These are phyloP conservation scores for Saccharum hybrid DNA, from an alignment of 202 grass and related monocot genomes.

Conservation along the genomic window DNA sequence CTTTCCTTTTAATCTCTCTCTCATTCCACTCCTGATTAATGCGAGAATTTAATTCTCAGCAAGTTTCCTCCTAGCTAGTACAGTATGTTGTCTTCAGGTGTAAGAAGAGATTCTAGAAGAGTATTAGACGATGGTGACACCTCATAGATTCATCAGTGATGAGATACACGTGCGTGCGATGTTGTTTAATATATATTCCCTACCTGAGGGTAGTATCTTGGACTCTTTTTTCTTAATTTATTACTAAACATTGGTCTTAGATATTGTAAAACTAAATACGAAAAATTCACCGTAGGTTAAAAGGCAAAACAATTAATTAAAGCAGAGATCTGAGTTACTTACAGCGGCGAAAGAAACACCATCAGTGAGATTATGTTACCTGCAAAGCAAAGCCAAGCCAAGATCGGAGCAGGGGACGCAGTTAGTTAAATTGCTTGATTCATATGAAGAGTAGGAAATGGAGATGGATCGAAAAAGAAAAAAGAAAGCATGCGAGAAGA, in stretches of 20 bases:
- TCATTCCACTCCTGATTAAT: background rate
- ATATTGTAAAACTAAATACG: background rate
- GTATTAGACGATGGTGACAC: conserved; percentile 37
- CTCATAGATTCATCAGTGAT: background rate
- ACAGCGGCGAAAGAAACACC: conserved; percentile 93
- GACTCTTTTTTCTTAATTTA: background rate
- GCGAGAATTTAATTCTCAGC: background rate
- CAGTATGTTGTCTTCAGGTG: conserved; percentile 53
- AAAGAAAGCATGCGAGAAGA: background rate
- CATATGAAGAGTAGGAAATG: background rate
- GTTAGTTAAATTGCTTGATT: background rate
- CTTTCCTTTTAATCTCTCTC: background rate
- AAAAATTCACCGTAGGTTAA: background rate
- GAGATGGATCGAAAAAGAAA: background rate
- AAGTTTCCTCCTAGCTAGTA: conserved; percentile 5
- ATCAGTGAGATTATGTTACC: conserved; percentile 95
- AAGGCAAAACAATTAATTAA: background rate
- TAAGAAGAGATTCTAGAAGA: conserved; percentile 32
- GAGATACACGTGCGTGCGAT: background rate
- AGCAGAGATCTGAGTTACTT: conserved; percentile 43
- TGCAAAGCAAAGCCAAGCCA: conserved; percentile 44
- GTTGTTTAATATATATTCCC: background rate
- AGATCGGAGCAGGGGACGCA: background rate
- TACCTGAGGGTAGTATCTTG: background rate
- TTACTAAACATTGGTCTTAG: background rate